Conservation (phyloP, 2,329 filamentous ascomycete species). For the Neofusicoccum kwambonambiense region DNA sequence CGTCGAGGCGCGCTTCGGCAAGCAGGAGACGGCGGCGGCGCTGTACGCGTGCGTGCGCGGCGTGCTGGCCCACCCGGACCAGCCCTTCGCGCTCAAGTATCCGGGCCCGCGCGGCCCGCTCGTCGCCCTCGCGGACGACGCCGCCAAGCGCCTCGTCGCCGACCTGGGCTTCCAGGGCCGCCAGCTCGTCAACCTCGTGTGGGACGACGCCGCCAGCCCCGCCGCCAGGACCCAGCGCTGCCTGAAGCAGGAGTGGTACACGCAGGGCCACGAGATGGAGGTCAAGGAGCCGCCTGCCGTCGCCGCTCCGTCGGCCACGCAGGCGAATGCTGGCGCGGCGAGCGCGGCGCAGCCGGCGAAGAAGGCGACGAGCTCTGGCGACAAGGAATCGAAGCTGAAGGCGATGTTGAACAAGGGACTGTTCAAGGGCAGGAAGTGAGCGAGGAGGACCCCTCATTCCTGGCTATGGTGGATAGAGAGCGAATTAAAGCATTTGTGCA, state of each 20-base stretch:
- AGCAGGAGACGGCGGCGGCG: constrained; percentile 65
- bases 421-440: constrained; percentile 28
- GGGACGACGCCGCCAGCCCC: constrained; percentile 63
- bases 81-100: constrained; percentile 71
- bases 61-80: constrained; percentile 63
- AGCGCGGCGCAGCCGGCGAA: constrained; percentile 24
- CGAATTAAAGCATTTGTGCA: constrained; percentile 21
- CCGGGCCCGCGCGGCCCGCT: constrained; percentile 50
- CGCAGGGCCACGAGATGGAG: constrained; percentile 65
- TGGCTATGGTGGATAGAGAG: constrained; percentile 22
- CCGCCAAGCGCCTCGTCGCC: constrained; percentile 62
- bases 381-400: constrained; percentile 43
- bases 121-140: constrained; percentile 44
- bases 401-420: constrained; percentile 36
- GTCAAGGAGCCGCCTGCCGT: constrained; percentile 53
- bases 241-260: constrained; percentile 58
- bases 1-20: constrained; percentile 69
- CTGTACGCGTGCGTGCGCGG: constrained; percentile 73
- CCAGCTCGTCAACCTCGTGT: constrained; percentile 73
- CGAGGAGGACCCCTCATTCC: background rate
- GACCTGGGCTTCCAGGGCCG: constrained; percentile 69
- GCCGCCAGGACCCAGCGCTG: constrained; percentile 56
- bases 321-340: constrained; percentile 4
- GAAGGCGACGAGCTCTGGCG: constrained; percentile 28
- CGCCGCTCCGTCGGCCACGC: constrained; percentile 19